A percentile compares a stretch with the other conserved stretches of the same genome.
These are phyloP conservation scores for Trichoderma endophyticum DNA, from an alignment of 2,329 filamentous ascomycete genomes.

Conservation along the genomic window DNA sequence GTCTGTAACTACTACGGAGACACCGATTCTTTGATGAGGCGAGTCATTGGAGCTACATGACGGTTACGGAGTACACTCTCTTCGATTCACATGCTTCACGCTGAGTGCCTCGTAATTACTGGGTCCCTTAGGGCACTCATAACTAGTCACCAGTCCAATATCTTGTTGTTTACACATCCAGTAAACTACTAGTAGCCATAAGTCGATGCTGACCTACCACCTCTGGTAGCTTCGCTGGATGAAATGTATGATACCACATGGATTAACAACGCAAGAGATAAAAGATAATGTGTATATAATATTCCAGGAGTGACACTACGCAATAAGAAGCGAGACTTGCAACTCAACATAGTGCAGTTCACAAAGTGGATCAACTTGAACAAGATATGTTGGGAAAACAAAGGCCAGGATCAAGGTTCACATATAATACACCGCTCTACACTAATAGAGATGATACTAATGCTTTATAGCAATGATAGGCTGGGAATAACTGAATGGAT, in stretches of 20 bases:
- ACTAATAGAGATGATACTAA: background rate
- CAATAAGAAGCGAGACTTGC: background rate
- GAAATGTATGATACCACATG: background rate
- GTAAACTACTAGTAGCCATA: background rate
- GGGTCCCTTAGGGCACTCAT: background rate
- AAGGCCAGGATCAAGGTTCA: slow-evolving; percentile 2
- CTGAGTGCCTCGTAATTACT: background rate
- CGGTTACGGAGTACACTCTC: background rate
- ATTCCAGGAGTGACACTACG: background rate
- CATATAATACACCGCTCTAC: background rate
- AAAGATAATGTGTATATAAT: background rate
- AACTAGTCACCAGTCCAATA: background rate
- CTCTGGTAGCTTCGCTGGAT: background rate
- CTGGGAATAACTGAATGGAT: background rate
- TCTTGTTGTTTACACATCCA: background rate
- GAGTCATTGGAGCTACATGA: background rate
- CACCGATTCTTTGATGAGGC: background rate
- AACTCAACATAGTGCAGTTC: background rate
- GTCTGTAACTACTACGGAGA: background rate
- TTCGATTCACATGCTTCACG: background rate
- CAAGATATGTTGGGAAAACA: background rate
- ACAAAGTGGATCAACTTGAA: too few species aligned
- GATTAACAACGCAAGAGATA: too few species aligned
- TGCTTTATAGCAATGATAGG: background rate
- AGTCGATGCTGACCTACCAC: background rate